Conservation (phyloP, 1,284 basidiomycete genomes). For the Hemileia vastatrix region DNA sequence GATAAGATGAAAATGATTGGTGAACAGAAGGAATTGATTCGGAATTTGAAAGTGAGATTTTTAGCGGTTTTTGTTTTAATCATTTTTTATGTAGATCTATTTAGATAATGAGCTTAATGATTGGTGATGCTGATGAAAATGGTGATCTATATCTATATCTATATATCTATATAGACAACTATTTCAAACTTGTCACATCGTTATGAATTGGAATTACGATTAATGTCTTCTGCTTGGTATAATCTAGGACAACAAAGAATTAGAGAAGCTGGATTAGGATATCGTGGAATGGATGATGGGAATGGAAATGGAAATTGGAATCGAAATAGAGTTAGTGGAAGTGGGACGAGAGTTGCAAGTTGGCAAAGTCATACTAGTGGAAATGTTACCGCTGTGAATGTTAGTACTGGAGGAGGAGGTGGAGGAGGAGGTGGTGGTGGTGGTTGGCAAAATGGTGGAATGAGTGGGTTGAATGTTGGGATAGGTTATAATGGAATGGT, state of each 20-base stretch:
- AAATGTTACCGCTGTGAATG: neutral
- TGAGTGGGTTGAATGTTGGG: neutral
- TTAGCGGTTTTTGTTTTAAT: too few relatives aligned
- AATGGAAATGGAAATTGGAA: conserved; percentile 15
- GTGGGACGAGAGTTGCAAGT: neutral
- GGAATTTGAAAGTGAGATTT: too few relatives aligned
- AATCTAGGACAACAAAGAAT: conserved; percentile 19
- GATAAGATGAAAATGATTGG: too few relatives aligned
- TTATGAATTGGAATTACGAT: conserved; percentile 12
- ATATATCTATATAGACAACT: too few relatives aligned
- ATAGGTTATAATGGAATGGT: conserved; percentile 1
- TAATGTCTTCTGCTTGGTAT: conserved; percentile 20
- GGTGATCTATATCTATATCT: too few relatives aligned
- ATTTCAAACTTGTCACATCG: too few relatives aligned
- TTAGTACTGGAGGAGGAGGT: neutral
- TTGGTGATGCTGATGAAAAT: too few relatives aligned
- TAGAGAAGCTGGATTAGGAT: too few relatives aligned
- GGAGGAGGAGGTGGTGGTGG: neutral
- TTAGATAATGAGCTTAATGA: too few relatives aligned
- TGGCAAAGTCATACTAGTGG: neutral
- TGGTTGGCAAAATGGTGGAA: neutral
- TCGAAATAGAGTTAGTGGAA: neutral
- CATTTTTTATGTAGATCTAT: too few relatives aligned
- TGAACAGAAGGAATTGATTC: too few relatives aligned
- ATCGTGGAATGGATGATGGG: conserved; percentile 8